phyloP scores from a whole-genome alignment of 768 basidiomycete genomes.

The Pulveroboletus sp. region DNA sequence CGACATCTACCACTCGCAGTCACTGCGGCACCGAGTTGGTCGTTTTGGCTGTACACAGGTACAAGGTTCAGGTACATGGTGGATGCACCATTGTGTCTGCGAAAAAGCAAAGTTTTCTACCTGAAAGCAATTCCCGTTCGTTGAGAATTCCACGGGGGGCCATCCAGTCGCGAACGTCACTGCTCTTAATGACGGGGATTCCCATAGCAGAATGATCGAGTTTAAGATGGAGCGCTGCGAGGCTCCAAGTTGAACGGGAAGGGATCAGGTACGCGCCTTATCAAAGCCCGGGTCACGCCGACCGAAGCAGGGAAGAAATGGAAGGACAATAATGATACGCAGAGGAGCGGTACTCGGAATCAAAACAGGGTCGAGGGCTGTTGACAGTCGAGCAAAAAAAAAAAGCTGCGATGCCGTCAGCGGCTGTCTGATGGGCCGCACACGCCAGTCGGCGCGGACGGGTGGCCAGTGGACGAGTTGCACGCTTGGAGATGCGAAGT shows the following conservation, averaged over 20 bases:
- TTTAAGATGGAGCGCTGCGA: not conserved
- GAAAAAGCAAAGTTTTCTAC: conserved; percentile 1
- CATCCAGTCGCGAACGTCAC: not conserved
- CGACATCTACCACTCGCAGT: no score
- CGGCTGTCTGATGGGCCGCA: no score
- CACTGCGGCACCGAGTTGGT: no score
- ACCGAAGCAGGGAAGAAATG: conserved; percentile 2
- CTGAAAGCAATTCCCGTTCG: conserved; percentile 6
- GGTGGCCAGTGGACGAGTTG: no score
- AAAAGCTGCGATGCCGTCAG: not conserved
- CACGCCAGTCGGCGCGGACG: no score
- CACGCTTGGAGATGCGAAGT: no score
- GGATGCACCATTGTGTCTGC: no score
- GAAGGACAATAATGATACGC: conserved; percentile 2
- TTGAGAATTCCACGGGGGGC: not conserved
- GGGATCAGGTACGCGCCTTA: not conserved
- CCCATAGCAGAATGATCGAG: conserved; percentile 1
- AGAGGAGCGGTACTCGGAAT: not conserved
- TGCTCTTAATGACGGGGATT: not conserved
- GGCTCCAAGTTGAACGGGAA: not conserved
- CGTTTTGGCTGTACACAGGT: not conserved
- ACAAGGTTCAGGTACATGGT: not conserved
- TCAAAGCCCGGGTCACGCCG: not conserved
- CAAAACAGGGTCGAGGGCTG: conserved; percentile 10
- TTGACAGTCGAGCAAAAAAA: not conserved